A percentile compares a stretch with the other conserved stretches of the same genome.
Conservation (phyloP, 2,329 filamentous ascomycete genomes). For the Claviceps citrina region DNA sequence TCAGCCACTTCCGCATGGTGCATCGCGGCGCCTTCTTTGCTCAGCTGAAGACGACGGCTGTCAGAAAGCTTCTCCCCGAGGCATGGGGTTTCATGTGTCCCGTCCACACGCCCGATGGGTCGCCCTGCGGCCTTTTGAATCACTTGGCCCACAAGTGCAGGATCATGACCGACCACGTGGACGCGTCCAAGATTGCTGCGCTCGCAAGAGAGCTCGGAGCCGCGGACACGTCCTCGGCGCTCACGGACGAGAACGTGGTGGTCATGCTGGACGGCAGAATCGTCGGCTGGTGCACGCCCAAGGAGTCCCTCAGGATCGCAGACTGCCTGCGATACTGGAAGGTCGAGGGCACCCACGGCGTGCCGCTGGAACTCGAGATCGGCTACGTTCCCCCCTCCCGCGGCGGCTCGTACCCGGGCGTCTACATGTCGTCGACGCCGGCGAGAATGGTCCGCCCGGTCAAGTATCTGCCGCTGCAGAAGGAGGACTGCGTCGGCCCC, state of each 20-base stretch:
- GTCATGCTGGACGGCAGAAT: conserved; percentile 85
- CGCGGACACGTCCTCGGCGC: conserved; percentile 58
- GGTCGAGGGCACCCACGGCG: conserved; percentile 65
- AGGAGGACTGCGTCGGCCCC: conserved; percentile 76
- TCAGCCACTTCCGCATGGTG: conserved; percentile 98
- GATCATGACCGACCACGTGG: conserved; percentile 60
- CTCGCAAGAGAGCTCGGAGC: conserved; percentile 70
- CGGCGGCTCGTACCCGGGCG: conserved; percentile 86
- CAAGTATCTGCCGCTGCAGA: conserved; percentile 77
- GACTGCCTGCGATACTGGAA: conserved; percentile 92
- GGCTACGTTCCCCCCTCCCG: conserved; percentile 78
- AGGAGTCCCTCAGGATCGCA: conserved; percentile 64
- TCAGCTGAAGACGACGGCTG: conserved; percentile 90
- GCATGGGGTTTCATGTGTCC: conserved; percentile 98
- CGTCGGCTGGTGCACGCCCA: conserved; percentile 76
- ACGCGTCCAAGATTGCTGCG: conserved; percentile 59
- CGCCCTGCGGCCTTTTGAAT: conserved; percentile 85
- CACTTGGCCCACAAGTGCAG: conserved; percentile 91
- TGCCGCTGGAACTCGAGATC: conserved; percentile 77
- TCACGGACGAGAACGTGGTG: conserved; percentile 68
- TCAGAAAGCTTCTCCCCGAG: conserved; percentile 86
- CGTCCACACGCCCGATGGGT: conserved; percentile 91
- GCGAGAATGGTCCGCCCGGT: conserved; percentile 82
- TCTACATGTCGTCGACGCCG: conserved; percentile 81
- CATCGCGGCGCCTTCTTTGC: conserved; percentile 98